Percentiles rank a stretch among this genome's conserved stretches.
phyloP scores from a whole-genome alignment of 2,329 filamentous ascomycete genomes.

The Ophiostoma sp. region DNA sequence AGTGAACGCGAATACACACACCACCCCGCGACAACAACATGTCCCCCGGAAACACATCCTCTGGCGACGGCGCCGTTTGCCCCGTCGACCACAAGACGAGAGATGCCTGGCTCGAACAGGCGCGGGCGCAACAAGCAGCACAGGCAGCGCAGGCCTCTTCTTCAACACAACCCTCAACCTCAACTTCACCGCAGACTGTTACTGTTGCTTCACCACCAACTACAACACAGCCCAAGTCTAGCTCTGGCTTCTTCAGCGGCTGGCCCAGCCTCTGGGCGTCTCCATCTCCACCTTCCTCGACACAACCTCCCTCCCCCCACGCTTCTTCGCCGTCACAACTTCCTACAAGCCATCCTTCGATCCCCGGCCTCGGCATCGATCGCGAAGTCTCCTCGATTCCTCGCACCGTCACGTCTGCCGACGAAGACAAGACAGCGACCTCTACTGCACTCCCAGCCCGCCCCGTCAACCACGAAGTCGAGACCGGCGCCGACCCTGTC shows the following conservation, averaged over 20 bases:
- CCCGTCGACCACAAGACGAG: conserved; percentile 90
- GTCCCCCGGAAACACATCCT: conserved; percentile 6
- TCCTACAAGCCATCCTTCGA: conserved; percentile 26
- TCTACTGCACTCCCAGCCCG: conserved; percentile 30
- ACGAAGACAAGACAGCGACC: conserved; percentile 41
- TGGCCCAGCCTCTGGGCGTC: conserved; percentile 25
- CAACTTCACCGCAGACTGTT: neutral
- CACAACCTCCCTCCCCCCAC: neutral
- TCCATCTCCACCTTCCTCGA: neutral
- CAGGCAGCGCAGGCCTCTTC: neutral
- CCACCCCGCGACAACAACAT: neutral
- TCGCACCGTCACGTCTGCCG: conserved; percentile 40
- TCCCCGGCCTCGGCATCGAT: conserved; percentile 55
- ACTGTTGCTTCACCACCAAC: conserved; percentile 20
- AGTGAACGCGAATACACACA: neutral
- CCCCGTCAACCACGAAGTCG: conserved; percentile 69
- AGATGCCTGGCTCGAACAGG: conserved; percentile 79
- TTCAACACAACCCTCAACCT: no score
- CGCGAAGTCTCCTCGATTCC: conserved; percentile 81
- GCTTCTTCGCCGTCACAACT: neutral
- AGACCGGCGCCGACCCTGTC: conserved; percentile 67
- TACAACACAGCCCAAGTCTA: neutral
- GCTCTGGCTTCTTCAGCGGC: conserved; percentile 17
- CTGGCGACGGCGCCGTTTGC: conserved; percentile 48
- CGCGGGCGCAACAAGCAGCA: conserved; percentile 48